Percentiles rank a stretch among this genome's conserved stretches.
Evolutionary conservation across 139 green algal genomes (phyloP).

Genomic region (Chlamydomonas sphaeroides): DNA sequence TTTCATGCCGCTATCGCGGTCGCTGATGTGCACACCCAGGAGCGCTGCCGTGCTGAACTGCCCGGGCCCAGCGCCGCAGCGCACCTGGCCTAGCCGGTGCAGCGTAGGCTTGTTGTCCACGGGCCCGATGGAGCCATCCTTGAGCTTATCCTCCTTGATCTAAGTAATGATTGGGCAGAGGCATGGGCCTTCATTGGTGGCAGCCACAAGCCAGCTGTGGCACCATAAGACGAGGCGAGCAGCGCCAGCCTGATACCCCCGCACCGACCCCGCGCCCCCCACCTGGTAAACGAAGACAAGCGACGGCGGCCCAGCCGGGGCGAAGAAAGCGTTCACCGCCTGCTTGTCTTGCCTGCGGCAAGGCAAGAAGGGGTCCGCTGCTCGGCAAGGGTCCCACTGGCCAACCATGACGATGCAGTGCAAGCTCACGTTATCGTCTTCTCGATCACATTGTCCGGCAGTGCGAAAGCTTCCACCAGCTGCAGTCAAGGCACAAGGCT

Average conservation of each 20-base stretch:
- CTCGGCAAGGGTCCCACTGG: neutral
- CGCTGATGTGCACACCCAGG: too few species aligned
- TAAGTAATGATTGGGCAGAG: too few species aligned
- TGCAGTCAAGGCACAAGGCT: constrained; percentile 1
- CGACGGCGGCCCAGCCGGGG: constrained; percentile 54
- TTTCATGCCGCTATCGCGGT: too few species aligned
- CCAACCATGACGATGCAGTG: neutral
- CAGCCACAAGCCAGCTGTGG: too few species aligned
- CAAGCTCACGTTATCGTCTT: constrained; percentile 61
- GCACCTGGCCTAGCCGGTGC: constrained; percentile 47
- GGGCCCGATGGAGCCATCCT: constrained; percentile 53
- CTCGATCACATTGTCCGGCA: constrained; percentile 62
- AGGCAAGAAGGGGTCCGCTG: neutral
- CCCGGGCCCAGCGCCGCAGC: neutral
- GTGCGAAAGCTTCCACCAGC: constrained; percentile 58
- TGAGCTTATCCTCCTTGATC: constrained; percentile 62
- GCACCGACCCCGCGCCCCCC: neutral
- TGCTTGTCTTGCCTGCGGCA: constrained; percentile 62
- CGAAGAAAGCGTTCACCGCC: constrained; percentile 72
- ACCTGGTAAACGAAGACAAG: constrained; percentile 76
- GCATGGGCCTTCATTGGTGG: too few species aligned
- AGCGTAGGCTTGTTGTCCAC: constrained; percentile 58
- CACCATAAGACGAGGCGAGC: too few species aligned
- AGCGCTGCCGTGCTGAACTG: too few species aligned
- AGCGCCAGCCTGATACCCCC: too few species aligned